Percentiles rank a stretch among this genome's conserved stretches.
phyloP scores from a whole-genome alignment of 768 basidiomycete genomes.

The Baorangia bicolor region DNA sequence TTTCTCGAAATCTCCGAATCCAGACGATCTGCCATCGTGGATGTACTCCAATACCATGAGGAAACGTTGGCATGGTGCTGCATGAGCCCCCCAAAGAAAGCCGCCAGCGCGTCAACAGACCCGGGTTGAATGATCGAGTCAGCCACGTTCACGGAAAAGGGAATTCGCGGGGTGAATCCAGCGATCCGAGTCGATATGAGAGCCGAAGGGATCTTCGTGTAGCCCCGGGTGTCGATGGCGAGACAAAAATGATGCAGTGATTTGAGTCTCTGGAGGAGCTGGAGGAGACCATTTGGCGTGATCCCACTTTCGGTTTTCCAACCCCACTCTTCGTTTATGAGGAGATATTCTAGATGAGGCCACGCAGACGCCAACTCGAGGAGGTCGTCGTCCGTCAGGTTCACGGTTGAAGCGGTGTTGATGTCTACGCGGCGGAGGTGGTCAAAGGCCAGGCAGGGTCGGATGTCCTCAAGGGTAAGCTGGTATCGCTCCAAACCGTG shows the following conservation, averaged over 20 bases:
- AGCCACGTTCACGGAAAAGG: conserved; percentile 14
- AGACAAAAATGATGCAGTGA: conserved; percentile 5
- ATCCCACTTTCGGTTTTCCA: conserved; percentile 17
- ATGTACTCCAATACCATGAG: conserved; percentile 10
- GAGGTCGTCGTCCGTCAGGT: conserved; percentile 10
- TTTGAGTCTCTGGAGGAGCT: conserved; percentile 8
- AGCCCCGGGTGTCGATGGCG: conserved; percentile 16
- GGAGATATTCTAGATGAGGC: conserved; percentile 14
- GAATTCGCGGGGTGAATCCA: background rate
- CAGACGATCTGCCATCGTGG: conserved; percentile 7
- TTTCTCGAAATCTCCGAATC: conserved; percentile 13
- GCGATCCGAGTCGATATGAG: background rate
- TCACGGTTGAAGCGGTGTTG: conserved; percentile 10
- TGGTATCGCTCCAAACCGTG: background rate
- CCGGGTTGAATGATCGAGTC: conserved; percentile 19
- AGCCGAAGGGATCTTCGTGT: background rate
- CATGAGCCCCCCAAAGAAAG: conserved; percentile 19
- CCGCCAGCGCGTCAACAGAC: conserved; percentile 14
- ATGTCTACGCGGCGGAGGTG: conserved; percentile 13
- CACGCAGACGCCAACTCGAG: conserved; percentile 17
- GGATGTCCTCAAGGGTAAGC: conserved; percentile 20
- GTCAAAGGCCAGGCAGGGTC: conserved; percentile 14
- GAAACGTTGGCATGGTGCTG: background rate
- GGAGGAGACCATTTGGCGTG: conserved; percentile 18
- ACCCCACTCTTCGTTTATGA: conserved; percentile 21